A percentile compares a stretch with the other conserved stretches of the same genome.
Conservation (phyloP, 2,329 filamentous ascomycete genomes). For the Ceratocystis alfenasii region DNA sequence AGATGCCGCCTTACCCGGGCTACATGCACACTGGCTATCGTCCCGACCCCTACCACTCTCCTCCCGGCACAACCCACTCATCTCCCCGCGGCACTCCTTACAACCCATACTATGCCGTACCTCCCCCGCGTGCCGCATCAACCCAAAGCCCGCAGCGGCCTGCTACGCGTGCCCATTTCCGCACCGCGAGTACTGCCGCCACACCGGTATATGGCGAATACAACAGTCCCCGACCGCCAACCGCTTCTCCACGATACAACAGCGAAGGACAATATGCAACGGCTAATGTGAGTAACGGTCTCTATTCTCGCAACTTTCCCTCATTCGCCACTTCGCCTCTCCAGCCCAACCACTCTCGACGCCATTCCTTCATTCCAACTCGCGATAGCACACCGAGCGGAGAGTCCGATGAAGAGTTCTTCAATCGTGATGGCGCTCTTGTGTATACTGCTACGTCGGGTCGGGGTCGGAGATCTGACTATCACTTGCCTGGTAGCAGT, state of each 20-base stretch:
- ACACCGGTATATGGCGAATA: conserved; percentile 16
- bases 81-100: conserved; percentile 17
- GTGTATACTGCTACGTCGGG: conserved; percentile 17
- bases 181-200: conserved; percentile 15
- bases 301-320: conserved; percentile 38
- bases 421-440: conserved; percentile 18
- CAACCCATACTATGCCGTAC: not conserved
- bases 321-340: conserved; percentile 33
- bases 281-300: conserved; percentile 51
- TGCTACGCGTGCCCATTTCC: conserved; percentile 23
- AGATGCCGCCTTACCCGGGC: not conserved
- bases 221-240: conserved; percentile 36
- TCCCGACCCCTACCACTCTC: conserved; percentile 15
- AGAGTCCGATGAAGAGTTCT: conserved; percentile 49
- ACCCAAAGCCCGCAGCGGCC: conserved; percentile 22
- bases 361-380: conserved; percentile 46
- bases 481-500: conserved; percentile 11
- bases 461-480: conserved; percentile 15
- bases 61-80: conserved; percentile 16
- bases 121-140: conserved; percentile 12
- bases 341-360: conserved; percentile 39
- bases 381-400: conserved; percentile 47
- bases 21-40: not conserved
- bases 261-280: conserved; percentile 52
- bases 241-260: conserved; percentile 49